phyloP scores from a whole-genome alignment of 306 rosid species.

The Luffa acutangula region DNA sequence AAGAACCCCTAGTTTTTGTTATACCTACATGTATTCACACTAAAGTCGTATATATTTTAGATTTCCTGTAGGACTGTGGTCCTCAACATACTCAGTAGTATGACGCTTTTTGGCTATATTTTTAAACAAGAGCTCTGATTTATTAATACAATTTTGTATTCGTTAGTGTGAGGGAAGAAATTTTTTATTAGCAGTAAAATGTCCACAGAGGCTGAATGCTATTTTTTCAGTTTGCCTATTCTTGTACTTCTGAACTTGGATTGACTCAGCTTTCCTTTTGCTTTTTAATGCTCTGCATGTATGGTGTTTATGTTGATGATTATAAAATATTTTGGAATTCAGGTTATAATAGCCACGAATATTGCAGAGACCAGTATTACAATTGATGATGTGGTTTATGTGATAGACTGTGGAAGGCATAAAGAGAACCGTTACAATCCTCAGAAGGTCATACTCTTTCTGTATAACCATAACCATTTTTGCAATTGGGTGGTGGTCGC shows the following conservation, averaged over 20 bases:
- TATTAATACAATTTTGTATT: neutral
- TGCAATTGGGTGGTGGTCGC: neutral
- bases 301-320: constrained; percentile 3
- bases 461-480: neutral
- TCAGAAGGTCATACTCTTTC: constrained; percentile 40
- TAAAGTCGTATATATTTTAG: neutral
- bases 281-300: neutral
- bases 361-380: constrained; percentile 98
- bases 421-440: constrained; percentile 96
- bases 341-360: constrained; percentile 91
- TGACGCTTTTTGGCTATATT: neutral
- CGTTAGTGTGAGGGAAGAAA: neutral
- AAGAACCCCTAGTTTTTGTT: neutral
- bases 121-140: neutral
- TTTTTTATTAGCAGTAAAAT: neutral
- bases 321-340: constrained; percentile 14
- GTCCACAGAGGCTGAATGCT: neutral
- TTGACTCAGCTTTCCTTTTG: neutral
- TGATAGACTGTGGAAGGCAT: constrained; percentile 87
- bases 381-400: constrained; percentile 86
- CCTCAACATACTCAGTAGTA: neutral
- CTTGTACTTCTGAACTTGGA: neutral
- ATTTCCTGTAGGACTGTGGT: neutral
- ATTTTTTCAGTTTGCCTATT: neutral
- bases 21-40: neutral